These are phyloP conservation scores for Solanum okadae DNA, from an alignment of 257 asterid species.

Conservation along the genomic window DNA sequence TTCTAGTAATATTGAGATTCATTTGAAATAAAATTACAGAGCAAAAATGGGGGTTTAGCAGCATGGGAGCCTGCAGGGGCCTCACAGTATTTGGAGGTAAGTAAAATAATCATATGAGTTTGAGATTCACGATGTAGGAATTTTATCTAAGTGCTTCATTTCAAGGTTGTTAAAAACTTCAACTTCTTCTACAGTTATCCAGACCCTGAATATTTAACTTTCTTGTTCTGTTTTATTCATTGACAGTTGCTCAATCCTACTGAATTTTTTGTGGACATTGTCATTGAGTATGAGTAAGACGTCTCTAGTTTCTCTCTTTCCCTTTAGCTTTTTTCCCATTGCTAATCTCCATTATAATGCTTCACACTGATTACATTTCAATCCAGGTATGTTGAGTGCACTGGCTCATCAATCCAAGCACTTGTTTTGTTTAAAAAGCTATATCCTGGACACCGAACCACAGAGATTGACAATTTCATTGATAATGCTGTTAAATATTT, in stretches of 20 bases:
- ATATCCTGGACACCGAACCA: conserved; percentile 45
- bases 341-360: background rate
- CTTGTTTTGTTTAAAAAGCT: conserved; percentile 45
- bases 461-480: conserved; percentile 37
- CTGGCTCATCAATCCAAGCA: conserved; percentile 66
- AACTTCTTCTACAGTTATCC: too few species aligned
- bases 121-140: background rate
- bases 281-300: conserved; percentile 70
- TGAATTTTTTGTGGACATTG: conserved; percentile 52
- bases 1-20: background rate
- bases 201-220: background rate
- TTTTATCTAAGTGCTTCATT: background rate
- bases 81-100: conserved; percentile 73
- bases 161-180: background rate
- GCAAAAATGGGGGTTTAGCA: conserved; percentile 82
- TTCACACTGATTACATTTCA: background rate
- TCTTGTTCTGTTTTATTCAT: background rate
- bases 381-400: conserved; percentile 66
- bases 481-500: conserved; percentile 40
- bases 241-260: conserved; percentile 64
- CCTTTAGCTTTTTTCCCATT: background rate
- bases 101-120: too few species aligned
- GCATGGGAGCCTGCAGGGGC: conserved; percentile 99
- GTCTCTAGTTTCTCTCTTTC: background rate
- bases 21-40: conserved; percentile 27